Evolutionary conservation across 2,329 filamentous ascomycete species (phyloP).

Genomic region (Aureobasidium sp.): DNA sequence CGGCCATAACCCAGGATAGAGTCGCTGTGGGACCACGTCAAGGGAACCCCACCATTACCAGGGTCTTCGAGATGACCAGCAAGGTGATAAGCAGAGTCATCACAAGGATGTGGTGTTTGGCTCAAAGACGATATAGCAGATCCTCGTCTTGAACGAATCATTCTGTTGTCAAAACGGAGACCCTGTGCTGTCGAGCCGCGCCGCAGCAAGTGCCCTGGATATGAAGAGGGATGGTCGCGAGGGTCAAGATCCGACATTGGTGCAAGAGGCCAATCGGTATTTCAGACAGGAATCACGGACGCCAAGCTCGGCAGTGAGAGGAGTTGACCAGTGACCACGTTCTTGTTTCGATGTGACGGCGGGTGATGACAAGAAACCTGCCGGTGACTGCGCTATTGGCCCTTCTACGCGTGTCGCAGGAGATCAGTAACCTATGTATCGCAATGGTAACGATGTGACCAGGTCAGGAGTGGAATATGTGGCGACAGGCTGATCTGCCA

Average conservation of each 20-base stretch:
- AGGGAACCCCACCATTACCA: background rate
- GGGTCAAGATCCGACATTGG: background rate
- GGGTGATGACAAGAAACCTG: background rate
- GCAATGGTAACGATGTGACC: slow-evolving; percentile 1
- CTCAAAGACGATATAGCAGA: background rate
- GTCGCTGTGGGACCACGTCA: background rate
- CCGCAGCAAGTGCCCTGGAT: background rate
- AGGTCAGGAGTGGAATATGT: background rate
- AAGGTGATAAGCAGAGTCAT: background rate
- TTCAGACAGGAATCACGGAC: background rate
- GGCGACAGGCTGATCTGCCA: background rate
- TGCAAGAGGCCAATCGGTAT: slow-evolving; percentile 9
- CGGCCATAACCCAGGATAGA: background rate
- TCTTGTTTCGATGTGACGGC: slow-evolving; percentile 10
- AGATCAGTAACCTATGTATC: background rate
- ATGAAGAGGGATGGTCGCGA: background rate
- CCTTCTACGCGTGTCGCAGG: background rate
- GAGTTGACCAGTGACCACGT: background rate
- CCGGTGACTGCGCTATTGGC: background rate
- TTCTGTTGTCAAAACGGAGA: slow-evolving; percentile 4
- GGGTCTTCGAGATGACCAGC: background rate
- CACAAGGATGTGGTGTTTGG: slow-evolving; percentile 4
- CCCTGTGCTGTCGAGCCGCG: background rate
- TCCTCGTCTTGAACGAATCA: slow-evolving; percentile 9
- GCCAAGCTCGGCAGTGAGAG: slow-evolving; percentile 9